These are phyloP conservation scores for Torulaspora pretoriensis DNA, from an alignment of 1,139 yeast species.

Conservation along the genomic window DNA sequence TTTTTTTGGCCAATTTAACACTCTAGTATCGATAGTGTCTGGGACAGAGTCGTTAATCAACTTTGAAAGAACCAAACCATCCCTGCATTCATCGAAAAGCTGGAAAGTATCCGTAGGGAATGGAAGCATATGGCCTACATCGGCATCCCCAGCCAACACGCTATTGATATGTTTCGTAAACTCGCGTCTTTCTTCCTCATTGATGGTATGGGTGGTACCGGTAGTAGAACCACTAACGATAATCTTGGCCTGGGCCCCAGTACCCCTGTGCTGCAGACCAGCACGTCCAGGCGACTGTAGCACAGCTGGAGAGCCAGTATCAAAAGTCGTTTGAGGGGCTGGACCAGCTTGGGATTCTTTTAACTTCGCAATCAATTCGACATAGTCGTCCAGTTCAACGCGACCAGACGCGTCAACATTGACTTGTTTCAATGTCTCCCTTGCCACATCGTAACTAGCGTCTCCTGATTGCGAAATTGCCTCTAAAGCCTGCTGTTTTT, in stretches of 20 bases:
- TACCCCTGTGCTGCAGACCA: constrained; percentile 48
- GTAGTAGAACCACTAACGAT: constrained; percentile 79
- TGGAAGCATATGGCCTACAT: constrained; percentile 81
- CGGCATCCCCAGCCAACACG: constrained; percentile 85
- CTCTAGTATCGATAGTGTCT: constrained; percentile 97
- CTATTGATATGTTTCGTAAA: constrained; percentile 94
- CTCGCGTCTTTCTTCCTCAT: constrained; percentile 94
- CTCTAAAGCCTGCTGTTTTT: constrained; percentile 84
- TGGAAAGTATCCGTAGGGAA: constrained; percentile 94
- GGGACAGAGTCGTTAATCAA: constrained; percentile 97
- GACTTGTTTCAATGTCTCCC: constrained; percentile 86
- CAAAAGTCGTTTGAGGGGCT: constrained; percentile 37
- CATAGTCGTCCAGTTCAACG: constrained; percentile 94
- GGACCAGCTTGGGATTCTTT: constrained; percentile 42
- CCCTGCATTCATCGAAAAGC: constrained; percentile 93
- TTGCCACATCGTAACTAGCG: constrained; percentile 83
- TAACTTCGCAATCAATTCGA: constrained; percentile 72
- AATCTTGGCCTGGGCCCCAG: constrained; percentile 58
- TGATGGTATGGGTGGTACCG: constrained; percentile 95
- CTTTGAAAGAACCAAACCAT: constrained; percentile 88
- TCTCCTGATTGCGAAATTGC: constrained; percentile 74
- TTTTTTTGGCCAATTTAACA: constrained; percentile 77
- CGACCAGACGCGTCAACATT: constrained; percentile 96
- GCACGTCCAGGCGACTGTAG: constrained; percentile 24
- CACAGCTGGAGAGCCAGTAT: constrained; percentile 26